These are phyloP conservation scores for Cydonia oblonga DNA, from an alignment of 331 rosid genomes.

Conservation along the genomic window DNA sequence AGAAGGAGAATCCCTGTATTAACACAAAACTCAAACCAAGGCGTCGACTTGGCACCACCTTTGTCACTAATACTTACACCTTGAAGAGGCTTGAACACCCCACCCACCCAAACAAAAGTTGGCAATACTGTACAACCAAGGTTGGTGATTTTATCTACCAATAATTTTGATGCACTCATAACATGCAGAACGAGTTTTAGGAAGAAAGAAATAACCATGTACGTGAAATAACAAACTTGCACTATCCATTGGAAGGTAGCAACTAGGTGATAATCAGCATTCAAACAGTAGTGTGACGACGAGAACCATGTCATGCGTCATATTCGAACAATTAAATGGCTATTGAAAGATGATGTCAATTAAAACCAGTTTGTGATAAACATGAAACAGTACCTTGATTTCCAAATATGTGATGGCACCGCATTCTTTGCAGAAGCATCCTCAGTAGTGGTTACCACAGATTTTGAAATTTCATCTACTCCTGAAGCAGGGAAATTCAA, in stretches of 20 bases:
- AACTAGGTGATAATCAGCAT: neutral
- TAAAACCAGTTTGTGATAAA: neutral
- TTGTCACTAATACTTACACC: neutral
- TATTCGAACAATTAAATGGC: neutral
- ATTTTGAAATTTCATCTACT: slow-evolving; percentile 82
- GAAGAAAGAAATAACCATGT: neutral
- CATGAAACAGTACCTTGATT: slow-evolving; percentile 57
- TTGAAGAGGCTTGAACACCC: neutral
- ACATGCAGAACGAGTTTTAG: neutral
- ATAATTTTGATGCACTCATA: neutral
- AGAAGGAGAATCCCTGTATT: neutral
- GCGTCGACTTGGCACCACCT: neutral
- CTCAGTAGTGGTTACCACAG: slow-evolving; percentile 52
- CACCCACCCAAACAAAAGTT: neutral
- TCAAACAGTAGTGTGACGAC: neutral
- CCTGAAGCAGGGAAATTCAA: slow-evolving; percentile 77
- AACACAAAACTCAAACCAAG: neutral
- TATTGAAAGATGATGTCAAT: neutral
- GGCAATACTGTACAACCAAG: neutral
- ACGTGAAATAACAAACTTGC: neutral
- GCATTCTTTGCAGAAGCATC: slow-evolving; percentile 43
- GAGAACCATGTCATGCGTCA: neutral
- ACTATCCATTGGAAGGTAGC: neutral
- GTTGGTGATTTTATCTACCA: neutral
- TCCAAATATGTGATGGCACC: slow-evolving; percentile 66